Percentiles rank a stretch among this genome's conserved stretches.
These are phyloP conservation scores for Magnusiomyces tetraspermus DNA, from an alignment of 1,139 yeast species.

Conservation along the genomic window DNA sequence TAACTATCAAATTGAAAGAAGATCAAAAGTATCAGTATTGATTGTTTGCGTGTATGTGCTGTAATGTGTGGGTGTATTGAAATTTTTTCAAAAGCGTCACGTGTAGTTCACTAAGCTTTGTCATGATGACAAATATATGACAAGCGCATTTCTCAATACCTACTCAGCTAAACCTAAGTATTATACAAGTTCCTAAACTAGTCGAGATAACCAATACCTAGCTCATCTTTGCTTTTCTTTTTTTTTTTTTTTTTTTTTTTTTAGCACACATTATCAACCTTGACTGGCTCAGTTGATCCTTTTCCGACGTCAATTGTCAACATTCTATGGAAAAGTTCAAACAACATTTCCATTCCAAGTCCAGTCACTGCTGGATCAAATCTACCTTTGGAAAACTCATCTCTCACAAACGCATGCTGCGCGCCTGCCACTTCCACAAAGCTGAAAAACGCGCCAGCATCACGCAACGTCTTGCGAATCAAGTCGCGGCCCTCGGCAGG, in stretches of 20 bases:
- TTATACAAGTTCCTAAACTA: no score
- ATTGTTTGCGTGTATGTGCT: not conserved
- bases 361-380: constrained; percentile 69
- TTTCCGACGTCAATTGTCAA: constrained; percentile 62
- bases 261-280: constrained; percentile 57
- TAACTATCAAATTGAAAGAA: no score
- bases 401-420: constrained; percentile 77
- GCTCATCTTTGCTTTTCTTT: no score
- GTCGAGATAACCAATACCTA: no score
- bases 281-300: constrained; percentile 41
- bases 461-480: constrained; percentile 54
- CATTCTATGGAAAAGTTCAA: constrained; percentile 61
- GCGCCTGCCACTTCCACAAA: constrained; percentile 71
- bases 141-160: no score
- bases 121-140: no score
- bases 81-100: not conserved
- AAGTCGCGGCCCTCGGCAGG: constrained; percentile 70
- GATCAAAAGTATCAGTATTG: no score
- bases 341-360: constrained; percentile 56
- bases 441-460: constrained; percentile 52
- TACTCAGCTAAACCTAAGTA: no score
- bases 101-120: no score
- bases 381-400: constrained; percentile 68
- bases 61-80: no score
- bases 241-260: no score